Evolutionary conservation across 208 protist genomes (phyloP).

Genomic region (Acanthamoeba lenticulata): DNA sequence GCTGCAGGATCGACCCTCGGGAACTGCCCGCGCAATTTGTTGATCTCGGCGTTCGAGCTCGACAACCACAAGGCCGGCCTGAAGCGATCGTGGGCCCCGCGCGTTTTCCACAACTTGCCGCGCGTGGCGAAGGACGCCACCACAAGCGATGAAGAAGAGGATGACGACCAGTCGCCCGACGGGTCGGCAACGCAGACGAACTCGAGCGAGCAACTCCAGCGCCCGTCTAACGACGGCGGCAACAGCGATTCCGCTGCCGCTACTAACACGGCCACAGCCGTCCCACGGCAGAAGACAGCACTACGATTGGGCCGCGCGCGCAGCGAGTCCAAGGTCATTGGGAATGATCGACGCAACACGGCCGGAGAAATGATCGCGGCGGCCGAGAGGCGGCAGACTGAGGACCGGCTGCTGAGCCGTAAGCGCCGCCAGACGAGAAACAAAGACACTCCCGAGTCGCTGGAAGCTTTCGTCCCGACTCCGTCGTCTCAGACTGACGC

Average conservation of each 20-base stretch:
- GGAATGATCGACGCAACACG: not conserved
- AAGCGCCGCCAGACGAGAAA: no score
- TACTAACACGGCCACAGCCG: not conserved
- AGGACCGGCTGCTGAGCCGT: no score
- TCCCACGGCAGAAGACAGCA: not conserved
- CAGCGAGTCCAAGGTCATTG: not conserved
- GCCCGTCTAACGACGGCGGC: not conserved
- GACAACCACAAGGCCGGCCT: slow-evolving; percentile 27
- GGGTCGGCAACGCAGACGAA: not conserved
- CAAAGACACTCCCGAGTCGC: no score
- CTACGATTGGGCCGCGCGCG: not conserved
- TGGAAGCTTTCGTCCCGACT: no score
- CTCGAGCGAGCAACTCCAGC: not conserved
- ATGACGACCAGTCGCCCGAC: not conserved
- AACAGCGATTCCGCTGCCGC: no score
- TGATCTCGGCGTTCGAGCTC: slow-evolving; percentile 27
- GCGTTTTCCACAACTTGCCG: slow-evolving; percentile 58
- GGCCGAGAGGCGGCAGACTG: not conserved
- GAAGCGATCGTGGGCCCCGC: slow-evolving; percentile 35
- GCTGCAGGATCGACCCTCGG: not conserved
- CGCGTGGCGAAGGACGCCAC: not conserved
- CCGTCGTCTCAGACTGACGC: no score
- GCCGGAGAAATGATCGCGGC: not conserved
- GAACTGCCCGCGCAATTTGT: slow-evolving; percentile 19
- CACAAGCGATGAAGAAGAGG: not conserved